A percentile compares a stretch with the other conserved stretches of the same genome.
These are phyloP conservation scores for Wickerhamiella azyma DNA, from an alignment of 805 yeast genomes.

Conservation along the genomic window DNA sequence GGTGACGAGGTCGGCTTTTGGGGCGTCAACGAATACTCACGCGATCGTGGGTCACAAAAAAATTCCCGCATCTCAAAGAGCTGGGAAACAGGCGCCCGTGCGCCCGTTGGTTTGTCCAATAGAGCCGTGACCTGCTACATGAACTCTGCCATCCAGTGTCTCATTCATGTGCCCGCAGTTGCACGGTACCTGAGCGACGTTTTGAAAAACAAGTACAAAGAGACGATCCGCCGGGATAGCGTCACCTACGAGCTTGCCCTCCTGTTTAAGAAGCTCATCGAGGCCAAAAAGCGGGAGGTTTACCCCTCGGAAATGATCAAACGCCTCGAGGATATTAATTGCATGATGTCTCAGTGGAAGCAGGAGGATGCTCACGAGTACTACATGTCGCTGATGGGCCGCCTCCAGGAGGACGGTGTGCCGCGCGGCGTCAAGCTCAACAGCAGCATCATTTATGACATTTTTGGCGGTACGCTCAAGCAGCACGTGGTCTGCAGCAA, in stretches of 20 bases:
- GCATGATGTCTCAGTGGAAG: constrained; percentile 95
- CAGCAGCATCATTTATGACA: constrained; percentile 72
- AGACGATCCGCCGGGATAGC: constrained; percentile 13
- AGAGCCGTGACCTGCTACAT: constrained; percentile 95
- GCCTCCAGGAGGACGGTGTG: constrained; percentile 83
- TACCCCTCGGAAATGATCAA: constrained; percentile 65
- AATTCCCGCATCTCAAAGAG: constrained; percentile 50
- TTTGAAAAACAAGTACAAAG: constrained; percentile 35
- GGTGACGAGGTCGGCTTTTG: constrained; percentile 29
- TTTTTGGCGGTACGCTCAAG: constrained; percentile 80
- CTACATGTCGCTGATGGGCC: constrained; percentile 77
- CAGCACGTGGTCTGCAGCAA: constrained; percentile 74
- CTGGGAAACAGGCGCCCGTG: constrained; percentile 36
- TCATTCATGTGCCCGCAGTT: constrained; percentile 82
- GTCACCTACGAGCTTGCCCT: constrained; percentile 24
- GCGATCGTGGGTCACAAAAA: constrained; percentile 52
- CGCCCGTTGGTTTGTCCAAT: constrained; percentile 64
- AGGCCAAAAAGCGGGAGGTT: constrained; percentile 33
- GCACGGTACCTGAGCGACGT: constrained; percentile 69
- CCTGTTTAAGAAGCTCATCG: constrained; percentile 18
- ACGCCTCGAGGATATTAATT: constrained; percentile 69
- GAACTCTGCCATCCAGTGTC: constrained; percentile 85
- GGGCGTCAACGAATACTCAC: constrained; percentile 40
- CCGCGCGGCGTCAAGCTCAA: constrained; percentile 81
- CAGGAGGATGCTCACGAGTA: constrained; percentile 98